These are phyloP conservation scores for Acanthamoeba culbertsoni DNA, from an alignment of 208 protist species.

Conservation along the genomic window DNA sequence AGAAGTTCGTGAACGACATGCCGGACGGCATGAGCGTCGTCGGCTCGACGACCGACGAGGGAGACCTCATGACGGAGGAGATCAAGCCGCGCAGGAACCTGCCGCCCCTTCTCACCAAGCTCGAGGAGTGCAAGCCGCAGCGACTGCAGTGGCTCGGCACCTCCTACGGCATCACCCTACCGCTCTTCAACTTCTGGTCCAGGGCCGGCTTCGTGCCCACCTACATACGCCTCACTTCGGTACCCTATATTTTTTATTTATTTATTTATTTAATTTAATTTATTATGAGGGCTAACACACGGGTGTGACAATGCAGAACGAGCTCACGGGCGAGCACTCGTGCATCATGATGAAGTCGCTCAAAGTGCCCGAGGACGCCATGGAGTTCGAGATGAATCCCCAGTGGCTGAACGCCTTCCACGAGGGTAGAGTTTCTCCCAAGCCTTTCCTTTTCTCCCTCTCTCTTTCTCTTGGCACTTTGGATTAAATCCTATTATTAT, in stretches of 20 bases:
- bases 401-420: conserved; percentile 69
- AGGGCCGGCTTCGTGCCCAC: conserved; percentile 75
- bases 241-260: not conserved
- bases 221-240: conserved; percentile 75
- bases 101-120: conserved; percentile 76
- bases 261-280: not conserved
- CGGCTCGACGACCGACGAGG: not conserved
- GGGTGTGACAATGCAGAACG: conserved; percentile 82
- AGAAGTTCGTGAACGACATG: not conserved
- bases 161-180: conserved; percentile 94
- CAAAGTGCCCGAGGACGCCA: not conserved
- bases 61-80: conserved; percentile 62
- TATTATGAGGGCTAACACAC: not conserved
- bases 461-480: too few relatives aligned
- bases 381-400: not conserved
- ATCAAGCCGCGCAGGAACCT: conserved; percentile 70
- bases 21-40: not conserved
- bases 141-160: conserved; percentile 96
- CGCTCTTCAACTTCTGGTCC: conserved; percentile 97
- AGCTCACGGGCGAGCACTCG: conserved; percentile 99
- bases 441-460: not conserved
- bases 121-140: conserved; percentile 84
- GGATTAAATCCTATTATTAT: too few relatives aligned
- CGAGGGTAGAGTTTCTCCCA: not conserved
- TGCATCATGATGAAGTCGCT: conserved; percentile 95